Evolutionary conservation across 2,329 filamentous ascomycete genomes (phyloP), one percentile per base, ranked within the genome.

Genomic region (Penicillium olsonii): DNA sequence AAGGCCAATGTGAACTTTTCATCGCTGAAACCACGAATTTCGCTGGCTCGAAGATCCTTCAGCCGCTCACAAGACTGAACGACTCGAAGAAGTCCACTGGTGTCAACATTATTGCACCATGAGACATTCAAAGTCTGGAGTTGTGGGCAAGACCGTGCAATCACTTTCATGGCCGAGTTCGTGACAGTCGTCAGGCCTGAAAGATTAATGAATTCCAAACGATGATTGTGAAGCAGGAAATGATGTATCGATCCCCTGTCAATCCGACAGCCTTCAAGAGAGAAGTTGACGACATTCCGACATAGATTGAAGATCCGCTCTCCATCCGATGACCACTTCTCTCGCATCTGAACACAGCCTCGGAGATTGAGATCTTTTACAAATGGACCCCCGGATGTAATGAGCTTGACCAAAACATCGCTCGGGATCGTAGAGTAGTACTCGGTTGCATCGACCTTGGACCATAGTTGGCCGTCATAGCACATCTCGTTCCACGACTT

Each of bases 381-480:
- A 62, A 97, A 99, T 0, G 92, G 90, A 0, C 92, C 94, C 1
- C 91, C 90, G 3, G 85, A 80, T 1, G 85, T 83, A 64, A 97
- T 91, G 54, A 97, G 91, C 63, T 87, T 90, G 48, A 91, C 84
- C 40, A 99, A 75, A 0, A 89, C 88, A 55, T 89, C 85, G 18
- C 88, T 88, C 0, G 92, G 87, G 56, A 97, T 97, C 44, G 91
- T 83, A 56, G 82, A 83, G 67, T 97, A 96, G 70, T 92, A 97
- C 42, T 88, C 85, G 7, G 90, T 87, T 2, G 89, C 84, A 68
- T 97, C 91, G 41, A 97, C 80, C 35, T 81, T 84, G 3, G 84
- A 85, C 94, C 94, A 99, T 14, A 97, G 75, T 72, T 99, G 94
- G 2, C 94, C 94, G 68, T 99, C 92, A 62, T 92, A 96, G 72